Evolutionary conservation across 1,284 basidiomycete genomes (phyloP), one percentile per base, ranked within the genome.

Genomic region (Cryptococcus floricola): DNA sequence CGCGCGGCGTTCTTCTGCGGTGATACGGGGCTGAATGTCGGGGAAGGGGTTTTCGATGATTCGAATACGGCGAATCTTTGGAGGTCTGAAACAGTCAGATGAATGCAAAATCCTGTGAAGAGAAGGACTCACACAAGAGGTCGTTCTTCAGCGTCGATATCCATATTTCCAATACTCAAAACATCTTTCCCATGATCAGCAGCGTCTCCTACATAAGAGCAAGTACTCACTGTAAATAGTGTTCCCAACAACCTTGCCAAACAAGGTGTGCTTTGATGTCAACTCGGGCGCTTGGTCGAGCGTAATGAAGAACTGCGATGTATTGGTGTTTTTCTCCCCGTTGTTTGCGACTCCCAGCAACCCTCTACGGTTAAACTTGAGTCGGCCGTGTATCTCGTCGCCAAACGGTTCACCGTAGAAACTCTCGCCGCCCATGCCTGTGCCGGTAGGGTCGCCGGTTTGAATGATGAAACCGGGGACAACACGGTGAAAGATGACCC

Each of bases 1-100:
- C 0, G 82, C 86, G 43, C 85, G 83, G 60, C 88, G 87, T 77
- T 98, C 93, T 1, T 86, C 89, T 0, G 90, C 91, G 0, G 95
- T 98, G 62, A 97, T 96, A n/a, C 95, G 86, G 1, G 95, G 94
- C 28, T 93, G 83, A 62, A 98, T 95, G 69, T 98, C 93, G 48
- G 87, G 84, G 70, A 96, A 98, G 0, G 95, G 94, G 69, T 97
- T 95, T 56, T 96, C 91, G 14, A 93, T 70, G 53, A 97, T 89
- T 16, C 86, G 83, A 39, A 95, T 81, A 1, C 82, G 83, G 61
- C 86, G 87, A 70, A 98, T 90, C 70, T 89, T 93, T 0, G 93
- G 92, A 0, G 95, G 91, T 61, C 89, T 91, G 34, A 41, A 38
- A 28, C 52, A 14, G 43, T 59, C n/a, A 54, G 31, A 34, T 10